phyloP scores from a whole-genome alignment of 2,329 filamentous ascomycete species.

The Aureobasidium uvarum region DNA sequence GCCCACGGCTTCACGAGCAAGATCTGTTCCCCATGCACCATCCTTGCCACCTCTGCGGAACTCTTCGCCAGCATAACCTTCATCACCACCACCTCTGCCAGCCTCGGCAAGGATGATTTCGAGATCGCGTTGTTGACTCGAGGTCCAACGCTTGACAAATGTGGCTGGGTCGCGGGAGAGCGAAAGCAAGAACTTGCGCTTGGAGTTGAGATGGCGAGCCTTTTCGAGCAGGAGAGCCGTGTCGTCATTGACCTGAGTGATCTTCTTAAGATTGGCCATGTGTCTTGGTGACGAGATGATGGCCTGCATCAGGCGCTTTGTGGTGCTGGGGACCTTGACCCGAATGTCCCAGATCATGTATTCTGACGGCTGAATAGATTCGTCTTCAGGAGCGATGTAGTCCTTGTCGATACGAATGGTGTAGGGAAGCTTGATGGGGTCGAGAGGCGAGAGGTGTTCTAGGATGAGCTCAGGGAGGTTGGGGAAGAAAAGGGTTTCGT shows the following conservation, averaged over 20 bases:
- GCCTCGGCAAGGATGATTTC: slow-evolving; percentile 85
- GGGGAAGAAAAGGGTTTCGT: slow-evolving; percentile 78
- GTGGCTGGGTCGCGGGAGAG: slow-evolving; percentile 77
- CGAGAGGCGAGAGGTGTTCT: slow-evolving; percentile 72
- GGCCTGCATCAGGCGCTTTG: slow-evolving; percentile 63
- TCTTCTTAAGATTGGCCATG: slow-evolving; percentile 70
- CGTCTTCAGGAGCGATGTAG: slow-evolving; percentile 51
- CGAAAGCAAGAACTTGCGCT: slow-evolving; percentile 80
- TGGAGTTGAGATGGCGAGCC: slow-evolving; percentile 79
- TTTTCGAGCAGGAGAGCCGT: slow-evolving; percentile 80
- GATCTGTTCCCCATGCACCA: slow-evolving; percentile 62
- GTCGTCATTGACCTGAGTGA: slow-evolving; percentile 77
- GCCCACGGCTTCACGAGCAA: slow-evolving; percentile 61
- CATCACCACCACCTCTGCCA: slow-evolving; percentile 54
- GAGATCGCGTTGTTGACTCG: slow-evolving; percentile 84
- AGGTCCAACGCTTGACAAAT: slow-evolving; percentile 85
- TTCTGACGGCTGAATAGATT: slow-evolving; percentile 57
- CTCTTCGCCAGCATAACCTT: slow-evolving; percentile 58
- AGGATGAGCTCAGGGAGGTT: slow-evolving; percentile 71
- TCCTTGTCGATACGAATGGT: slow-evolving; percentile 82
- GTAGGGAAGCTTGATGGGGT: slow-evolving; percentile 80
- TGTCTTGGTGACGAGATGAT: slow-evolving; percentile 43
- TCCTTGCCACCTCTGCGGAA: slow-evolving; percentile 64
- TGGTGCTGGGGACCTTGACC: slow-evolving; percentile 78
- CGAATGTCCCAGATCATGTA: slow-evolving; percentile 89